Conservation (phyloP, 2,329 filamentous ascomycete genomes). For the Cryoendolithus antarcticus region DNA sequence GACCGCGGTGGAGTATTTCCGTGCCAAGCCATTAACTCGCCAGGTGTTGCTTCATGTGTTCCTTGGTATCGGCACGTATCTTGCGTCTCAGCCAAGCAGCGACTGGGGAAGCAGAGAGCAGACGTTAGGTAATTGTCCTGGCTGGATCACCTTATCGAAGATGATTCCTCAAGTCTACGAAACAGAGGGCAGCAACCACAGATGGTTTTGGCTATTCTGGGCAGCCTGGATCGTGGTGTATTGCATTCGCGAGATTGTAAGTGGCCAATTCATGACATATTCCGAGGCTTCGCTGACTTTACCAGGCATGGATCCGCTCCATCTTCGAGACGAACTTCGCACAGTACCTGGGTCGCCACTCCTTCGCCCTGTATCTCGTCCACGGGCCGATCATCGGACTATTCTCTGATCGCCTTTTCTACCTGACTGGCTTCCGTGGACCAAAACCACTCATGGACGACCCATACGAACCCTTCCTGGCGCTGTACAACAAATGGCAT, state of each 20-base stretch:
- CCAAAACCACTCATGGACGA: constrained; percentile 8
- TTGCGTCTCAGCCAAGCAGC: constrained; percentile 13
- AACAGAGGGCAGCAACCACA: constrained; percentile 11
- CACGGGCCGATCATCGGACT: constrained; percentile 49
- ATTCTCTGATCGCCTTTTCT: constrained; percentile 37
- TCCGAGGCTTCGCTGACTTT: constrained; percentile 12
- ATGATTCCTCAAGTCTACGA: constrained; percentile 13
- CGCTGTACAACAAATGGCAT: constrained; percentile 11
- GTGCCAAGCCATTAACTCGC: constrained; percentile 1
- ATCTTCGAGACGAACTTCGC: constrained; percentile 8
- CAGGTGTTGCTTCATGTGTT: constrained; percentile 9
- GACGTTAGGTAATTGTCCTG: constrained; percentile 11
- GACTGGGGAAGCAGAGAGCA: constrained; percentile 9
- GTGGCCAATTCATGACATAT: constrained; percentile 1
- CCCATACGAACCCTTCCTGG: constrained; percentile 10
- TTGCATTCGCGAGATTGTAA: constrained; percentile 10
- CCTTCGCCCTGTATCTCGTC: constrained; percentile 50
- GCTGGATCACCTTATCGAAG: constrained; percentile 12
- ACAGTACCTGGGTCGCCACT: constrained; percentile 42
- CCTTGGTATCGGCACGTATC: constrained; percentile 12
- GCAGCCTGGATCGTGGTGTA: constrained; percentile 31
- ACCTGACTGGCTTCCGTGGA: constrained; percentile 10
- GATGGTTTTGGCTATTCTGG: constrained; percentile 41
- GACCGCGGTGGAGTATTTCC: constrained; percentile 7
- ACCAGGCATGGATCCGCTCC: constrained; percentile 13